Evolutionary conservation across 805 yeast genomes (phyloP), one percentile per base, ranked within the genome.

Genomic region (Candida xyloterini): DNA sequence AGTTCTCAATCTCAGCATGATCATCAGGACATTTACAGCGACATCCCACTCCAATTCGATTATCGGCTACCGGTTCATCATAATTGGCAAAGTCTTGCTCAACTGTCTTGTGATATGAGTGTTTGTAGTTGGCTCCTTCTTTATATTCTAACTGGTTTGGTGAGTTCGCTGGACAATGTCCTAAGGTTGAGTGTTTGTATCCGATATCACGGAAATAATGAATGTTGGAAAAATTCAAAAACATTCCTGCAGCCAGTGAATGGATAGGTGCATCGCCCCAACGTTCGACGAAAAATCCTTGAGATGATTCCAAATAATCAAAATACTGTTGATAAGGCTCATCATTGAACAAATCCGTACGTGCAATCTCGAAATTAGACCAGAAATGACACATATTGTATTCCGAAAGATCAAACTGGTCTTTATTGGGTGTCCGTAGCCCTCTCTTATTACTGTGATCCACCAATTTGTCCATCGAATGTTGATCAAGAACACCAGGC

Each of bases 241-340:
- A 69, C 74, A 93, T 70, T 0, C 88, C 91, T 5, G 84, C 76
- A 0, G 95, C 98, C 15, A 93, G 62, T 0, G 96, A 82, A 59
- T 89, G 97, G 4, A 91, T 80, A 0, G 97, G 96, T 0, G 97
- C 96, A 69, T 91, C 98, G 2, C 98, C 98, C 98, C 98, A 91
- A 55, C 99, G 68, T 60, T 93, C 96, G 38, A 75, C 73, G 72
- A 80, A 89, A 56, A 91, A 90, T 0, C 98, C 97, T 9, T 90
- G 87, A 4, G 79, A 66, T 7, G 61, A 35, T 40, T 93, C 97
- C 34, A 91, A 62, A 50, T 68, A 75, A 27, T 79, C 65, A 59
- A 86, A 87, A 59, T 81, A 90, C 18, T 69, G 68, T 35, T 77
- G 71, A 62, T 91, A 93, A 15, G 70, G 59, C 5, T 74, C 71